Percentiles rank a stretch among this genome's conserved stretches.
phyloP scores from a whole-genome alignment of 257 asterid species.

The Solanum dulcamara region DNA sequence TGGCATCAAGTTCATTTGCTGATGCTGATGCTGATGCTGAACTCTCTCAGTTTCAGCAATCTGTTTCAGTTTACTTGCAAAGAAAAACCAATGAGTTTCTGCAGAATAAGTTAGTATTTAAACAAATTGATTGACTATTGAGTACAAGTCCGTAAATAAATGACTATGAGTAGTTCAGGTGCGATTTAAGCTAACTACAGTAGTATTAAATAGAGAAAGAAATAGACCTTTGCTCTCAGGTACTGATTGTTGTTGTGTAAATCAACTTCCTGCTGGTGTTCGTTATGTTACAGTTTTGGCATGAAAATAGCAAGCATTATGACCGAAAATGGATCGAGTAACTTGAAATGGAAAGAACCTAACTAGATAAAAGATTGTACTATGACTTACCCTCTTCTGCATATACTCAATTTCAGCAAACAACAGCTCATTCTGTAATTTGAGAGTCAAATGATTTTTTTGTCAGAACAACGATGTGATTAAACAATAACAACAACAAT shows the following conservation, averaged over 20 bases:
- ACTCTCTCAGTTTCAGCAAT: slow-evolving; percentile 79
- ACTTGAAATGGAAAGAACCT: neutral
- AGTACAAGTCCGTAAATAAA: neutral
- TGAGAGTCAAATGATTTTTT: neutral
- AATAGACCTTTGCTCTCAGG: slow-evolving; percentile 81
- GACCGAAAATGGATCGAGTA: neutral
- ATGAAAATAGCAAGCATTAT: slow-evolving; percentile 14
- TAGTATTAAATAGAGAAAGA: neutral
- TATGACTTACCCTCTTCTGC: slow-evolving; percentile 77
- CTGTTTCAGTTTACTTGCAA: slow-evolving; percentile 2
- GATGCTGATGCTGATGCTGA: slow-evolving; percentile 11
- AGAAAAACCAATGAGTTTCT: neutral
- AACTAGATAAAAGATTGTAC: neutral
- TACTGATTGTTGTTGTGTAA: slow-evolving; percentile 73
- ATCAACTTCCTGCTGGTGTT: slow-evolving; percentile 67
- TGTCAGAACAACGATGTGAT: too few relatives aligned
- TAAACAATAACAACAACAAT: too few relatives aligned
- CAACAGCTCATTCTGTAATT: slow-evolving; percentile 74
- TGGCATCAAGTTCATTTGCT: slow-evolving; percentile 65
- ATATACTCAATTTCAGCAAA: slow-evolving; percentile 83
- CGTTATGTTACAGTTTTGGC: neutral
- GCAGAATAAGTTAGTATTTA: neutral
- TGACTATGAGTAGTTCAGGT: neutral
- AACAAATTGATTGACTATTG: neutral
- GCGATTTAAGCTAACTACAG: neutral